Evolutionary conservation across 2,329 filamentous ascomycete species (phyloP).

Genomic region (Drechslerella stenobrocha): DNA sequence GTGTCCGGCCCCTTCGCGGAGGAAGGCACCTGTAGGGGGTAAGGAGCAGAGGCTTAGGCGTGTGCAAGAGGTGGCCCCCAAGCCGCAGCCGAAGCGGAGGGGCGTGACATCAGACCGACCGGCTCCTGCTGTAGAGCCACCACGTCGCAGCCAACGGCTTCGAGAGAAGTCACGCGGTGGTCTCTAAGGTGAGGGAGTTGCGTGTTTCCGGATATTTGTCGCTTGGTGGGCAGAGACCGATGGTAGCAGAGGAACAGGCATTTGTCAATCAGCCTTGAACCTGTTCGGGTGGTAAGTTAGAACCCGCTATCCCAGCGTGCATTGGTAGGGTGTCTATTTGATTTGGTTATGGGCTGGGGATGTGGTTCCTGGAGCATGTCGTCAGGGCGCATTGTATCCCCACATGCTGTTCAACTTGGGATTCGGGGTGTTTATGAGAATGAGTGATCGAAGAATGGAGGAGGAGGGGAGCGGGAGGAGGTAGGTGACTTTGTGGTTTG

Average conservation of each 20-base stretch:
- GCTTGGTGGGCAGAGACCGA: not conserved
- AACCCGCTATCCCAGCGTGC: too few relatives aligned
- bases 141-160: slow-evolving; percentile 21
- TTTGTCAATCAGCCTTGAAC: slow-evolving; percentile 14
- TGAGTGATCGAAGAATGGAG: not conserved
- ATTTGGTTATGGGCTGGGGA: too few relatives aligned
- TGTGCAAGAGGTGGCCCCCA: slow-evolving; percentile 1
- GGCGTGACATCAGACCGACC: slow-evolving; percentile 12
- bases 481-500: not conserved
- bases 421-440: not conserved
- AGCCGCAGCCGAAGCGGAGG: not conserved
- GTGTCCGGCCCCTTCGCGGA: slow-evolving; percentile 4
- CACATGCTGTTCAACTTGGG: slow-evolving; percentile 13
- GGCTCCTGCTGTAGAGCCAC: slow-evolving; percentile 5
- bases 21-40: not conserved
- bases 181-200: slow-evolving; percentile 8
- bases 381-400: slow-evolving; percentile 19
- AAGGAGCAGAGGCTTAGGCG: slow-evolving; percentile 2
- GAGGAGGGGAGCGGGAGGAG: not conserved
- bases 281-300: slow-evolving; percentile 15
- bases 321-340: too few relatives aligned
- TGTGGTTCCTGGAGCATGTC: slow-evolving; percentile 7
- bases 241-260: slow-evolving; percentile 8
- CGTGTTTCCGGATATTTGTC: slow-evolving; percentile 1
- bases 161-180: slow-evolving; percentile 8